A percentile compares a stretch with the other conserved stretches of the same genome.
Evolutionary conservation across 192 early-diverging fungal genomes (phyloP).

Genomic region (Podila clonocystis): DNA sequence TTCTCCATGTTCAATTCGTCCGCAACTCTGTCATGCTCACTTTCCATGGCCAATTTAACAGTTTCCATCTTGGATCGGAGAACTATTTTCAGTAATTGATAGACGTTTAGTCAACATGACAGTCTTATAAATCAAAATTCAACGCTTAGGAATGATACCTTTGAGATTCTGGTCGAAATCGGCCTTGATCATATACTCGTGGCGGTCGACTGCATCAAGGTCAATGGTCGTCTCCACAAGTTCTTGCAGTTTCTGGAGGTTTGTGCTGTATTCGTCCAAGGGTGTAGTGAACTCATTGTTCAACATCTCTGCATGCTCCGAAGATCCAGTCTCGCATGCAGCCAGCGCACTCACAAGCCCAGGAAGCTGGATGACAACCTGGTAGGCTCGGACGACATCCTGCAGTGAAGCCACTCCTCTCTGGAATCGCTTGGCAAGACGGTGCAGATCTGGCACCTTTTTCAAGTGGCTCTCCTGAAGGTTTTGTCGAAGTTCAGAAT

Average conservation of each 20-base stretch:
- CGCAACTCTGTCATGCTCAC: slow-evolving; percentile 59
- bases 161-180: slow-evolving; percentile 82
- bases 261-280: slow-evolving; percentile 58
- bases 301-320: slow-evolving; percentile 57
- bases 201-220: slow-evolving; percentile 81
- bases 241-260: slow-evolving; percentile 75
- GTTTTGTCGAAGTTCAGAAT: slow-evolving; percentile 69
- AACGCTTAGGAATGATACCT: slow-evolving; percentile 47
- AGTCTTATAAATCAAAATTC: not conserved
- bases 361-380: slow-evolving; percentile 80
- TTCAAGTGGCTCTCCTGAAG: slow-evolving; percentile 82
- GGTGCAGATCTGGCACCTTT: slow-evolving; percentile 87
- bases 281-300: slow-evolving; percentile 61
- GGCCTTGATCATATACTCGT: slow-evolving; percentile 89
- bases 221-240: slow-evolving; percentile 94
- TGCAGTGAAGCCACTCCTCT: slow-evolving; percentile 79
- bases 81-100: slow-evolving; percentile 8
- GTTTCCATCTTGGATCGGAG: slow-evolving; percentile 37
- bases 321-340: slow-evolving; percentile 50
- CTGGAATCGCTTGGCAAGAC: slow-evolving; percentile 87
- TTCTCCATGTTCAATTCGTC: slow-evolving; percentile 77
- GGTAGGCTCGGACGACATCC: slow-evolving; percentile 92
- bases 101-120: too few species aligned
- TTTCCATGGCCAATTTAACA: slow-evolving; percentile 37
- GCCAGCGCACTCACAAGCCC: slow-evolving; percentile 67